Evolutionary conservation across 441 rosid species (phyloP), one percentile per base, ranked within the genome.

Genomic region (Viola pubescens): DNA sequence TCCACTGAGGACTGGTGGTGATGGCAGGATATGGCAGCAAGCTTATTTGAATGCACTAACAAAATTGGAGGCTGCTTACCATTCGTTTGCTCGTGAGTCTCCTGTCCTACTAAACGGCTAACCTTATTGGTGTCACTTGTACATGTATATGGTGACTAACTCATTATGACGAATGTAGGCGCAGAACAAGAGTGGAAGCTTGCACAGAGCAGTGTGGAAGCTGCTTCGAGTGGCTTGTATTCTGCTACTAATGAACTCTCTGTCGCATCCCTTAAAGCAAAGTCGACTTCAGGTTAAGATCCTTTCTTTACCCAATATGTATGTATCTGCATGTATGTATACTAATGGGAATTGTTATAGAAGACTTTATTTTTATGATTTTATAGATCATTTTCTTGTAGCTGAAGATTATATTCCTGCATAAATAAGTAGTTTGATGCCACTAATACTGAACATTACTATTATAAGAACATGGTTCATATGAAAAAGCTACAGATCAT

Each of bases 151-250:
- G 51, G 49, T 52, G 65, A 19, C 26, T 19, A 53, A 58, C 44
- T 19, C 54, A 44, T 60, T 60, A 48, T 49, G 65, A 34, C 63
- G 63, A 57, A 66, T 60, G 58, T 74, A 89, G 98, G 85, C 68
- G 68, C 76, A 46, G 96, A 94, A 71, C 88, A 84, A 73, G 98
- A 89, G 78, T 88, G 94, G 96, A 86, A 83, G 77, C 80, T 81
- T 64, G 92, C 88, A 12, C 88, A 89, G 77, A 82, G 84, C 83
- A 83, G 66, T 74, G 75, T 85, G 81, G 98, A 94, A 77, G 83
- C 87, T 76, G 96, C 97, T 72, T 82, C 95, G 39, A 79, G 61
- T 77, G 78, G 78, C 78, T 81, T 87, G 71, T 87, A 82, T 75
- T 81, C 94, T 62, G 87, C 88, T 46, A 78, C 87, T 57, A 86